A percentile compares a stretch with the other conserved stretches of the same genome.
Conservation (phyloP, 495 filamentous ascomycete genomes). For the Talaromyces wortmannii region DNA sequence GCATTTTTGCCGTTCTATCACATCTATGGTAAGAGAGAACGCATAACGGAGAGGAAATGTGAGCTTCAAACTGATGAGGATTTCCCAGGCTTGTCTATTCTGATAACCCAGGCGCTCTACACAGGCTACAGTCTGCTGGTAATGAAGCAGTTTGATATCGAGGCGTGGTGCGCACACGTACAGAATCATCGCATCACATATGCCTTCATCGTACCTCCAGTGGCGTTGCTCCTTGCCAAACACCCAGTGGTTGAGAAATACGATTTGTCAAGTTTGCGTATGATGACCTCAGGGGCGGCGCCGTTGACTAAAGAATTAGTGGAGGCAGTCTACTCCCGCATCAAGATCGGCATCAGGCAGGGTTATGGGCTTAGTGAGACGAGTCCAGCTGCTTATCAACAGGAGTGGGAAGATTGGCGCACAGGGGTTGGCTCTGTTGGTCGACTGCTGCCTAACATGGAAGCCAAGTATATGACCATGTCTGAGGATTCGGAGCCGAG, state of each 20-base stretch:
- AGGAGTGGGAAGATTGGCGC: slow-evolving; percentile 59
- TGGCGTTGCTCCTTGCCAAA: slow-evolving; percentile 46
- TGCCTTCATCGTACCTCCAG: slow-evolving; percentile 45
- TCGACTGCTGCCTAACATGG: slow-evolving; percentile 62
- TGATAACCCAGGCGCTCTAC: slow-evolving; percentile 37
- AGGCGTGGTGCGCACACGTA: slow-evolving; percentile 45
- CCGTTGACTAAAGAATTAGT: slow-evolving; percentile 65
- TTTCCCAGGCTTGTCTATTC: slow-evolving; percentile 21
- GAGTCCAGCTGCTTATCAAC: slow-evolving; percentile 42
- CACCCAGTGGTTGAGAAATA: slow-evolving; percentile 32
- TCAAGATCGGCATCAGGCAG: slow-evolving; percentile 48
- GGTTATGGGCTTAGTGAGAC: slow-evolving; percentile 70
- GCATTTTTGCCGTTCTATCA: slow-evolving; percentile 76
- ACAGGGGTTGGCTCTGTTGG: slow-evolving; percentile 64
- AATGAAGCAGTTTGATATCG: slow-evolving; percentile 20
- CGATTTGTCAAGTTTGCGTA: slow-evolving; percentile 6
- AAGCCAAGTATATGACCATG: slow-evolving; percentile 57
- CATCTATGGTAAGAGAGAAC: slow-evolving; percentile 52
- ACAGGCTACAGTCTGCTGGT: neutral
- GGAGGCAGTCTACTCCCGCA: slow-evolving; percentile 9
- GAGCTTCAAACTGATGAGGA: too few species aligned
- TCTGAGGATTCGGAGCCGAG: slow-evolving; percentile 45
- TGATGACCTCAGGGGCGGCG: slow-evolving; percentile 49
- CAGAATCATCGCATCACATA: slow-evolving; percentile 38
- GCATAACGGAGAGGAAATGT: too few species aligned